Evolutionary conservation across 768 basidiomycete species (phyloP).

Genomic region (Tylopilus rubrobrunneus): DNA sequence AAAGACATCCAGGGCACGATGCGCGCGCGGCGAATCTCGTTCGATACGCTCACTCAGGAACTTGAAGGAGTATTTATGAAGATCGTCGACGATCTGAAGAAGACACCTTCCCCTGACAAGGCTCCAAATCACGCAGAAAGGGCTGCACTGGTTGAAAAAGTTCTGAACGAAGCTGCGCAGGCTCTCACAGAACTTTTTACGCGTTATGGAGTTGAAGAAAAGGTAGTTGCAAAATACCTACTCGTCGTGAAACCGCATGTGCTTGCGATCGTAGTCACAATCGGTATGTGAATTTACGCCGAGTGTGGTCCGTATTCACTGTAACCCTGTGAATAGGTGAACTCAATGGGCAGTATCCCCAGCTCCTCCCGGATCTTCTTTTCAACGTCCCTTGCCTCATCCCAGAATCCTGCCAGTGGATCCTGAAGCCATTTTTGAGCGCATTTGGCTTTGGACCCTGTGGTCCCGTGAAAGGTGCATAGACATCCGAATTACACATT

Average conservation of each 20-base stretch:
- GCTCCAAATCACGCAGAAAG: too few relatives aligned
- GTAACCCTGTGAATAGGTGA: conserved; percentile 3
- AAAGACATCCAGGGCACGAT: too few relatives aligned
- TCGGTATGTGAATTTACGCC: conserved; percentile 1
- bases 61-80: too few relatives aligned
- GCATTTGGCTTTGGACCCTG: conserved; percentile 17
- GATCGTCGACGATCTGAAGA: too few relatives aligned
- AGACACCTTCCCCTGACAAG: too few relatives aligned
- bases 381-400: conserved; percentile 7
- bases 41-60: too few relatives aligned
- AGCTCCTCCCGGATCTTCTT: background rate
- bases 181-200: too few relatives aligned
- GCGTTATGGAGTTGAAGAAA: conserved; percentile 6
- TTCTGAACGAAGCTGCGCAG: conserved; percentile 1
- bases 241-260: conserved; percentile 1
- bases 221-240: conserved; percentile 3
- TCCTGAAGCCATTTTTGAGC: conserved; percentile 8
- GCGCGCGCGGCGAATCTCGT: too few relatives aligned
- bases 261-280: too few relatives aligned
- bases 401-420: conserved; percentile 14
- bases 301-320: background rate
- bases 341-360: conserved; percentile 12
- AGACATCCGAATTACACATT: too few relatives aligned
- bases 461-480: conserved; percentile 12
- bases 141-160: conserved; percentile 1